phyloP scores from a whole-genome alignment of 1,284 basidiomycete species.

The Tylopilus orsonianus region DNA sequence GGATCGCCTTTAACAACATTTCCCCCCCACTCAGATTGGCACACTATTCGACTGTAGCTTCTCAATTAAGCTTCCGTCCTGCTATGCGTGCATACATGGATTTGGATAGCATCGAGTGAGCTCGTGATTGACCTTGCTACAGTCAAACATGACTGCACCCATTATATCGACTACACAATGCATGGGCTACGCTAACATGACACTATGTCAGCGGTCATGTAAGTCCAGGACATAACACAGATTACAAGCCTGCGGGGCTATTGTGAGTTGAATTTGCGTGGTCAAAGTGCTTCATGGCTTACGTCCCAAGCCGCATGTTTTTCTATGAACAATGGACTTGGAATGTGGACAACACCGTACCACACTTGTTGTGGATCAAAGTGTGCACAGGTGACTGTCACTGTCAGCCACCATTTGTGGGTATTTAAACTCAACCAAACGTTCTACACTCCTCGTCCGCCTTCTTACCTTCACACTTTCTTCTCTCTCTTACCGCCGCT shows the following conservation, averaged over 20 bases:
- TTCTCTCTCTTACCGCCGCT: neutral
- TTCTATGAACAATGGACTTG: slow-evolving; percentile 5
- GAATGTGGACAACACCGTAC: neutral
- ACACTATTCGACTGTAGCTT: no score
- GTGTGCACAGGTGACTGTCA: neutral
- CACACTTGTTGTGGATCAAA: slow-evolving; percentile 4
- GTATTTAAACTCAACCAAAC: slow-evolving; percentile 19
- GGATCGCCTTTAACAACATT: no score
- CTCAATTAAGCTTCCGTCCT: no score
- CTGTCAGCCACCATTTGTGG: slow-evolving; percentile 17
- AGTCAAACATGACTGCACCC: neutral
- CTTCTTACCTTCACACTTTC: neutral
- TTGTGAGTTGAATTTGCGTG: neutral
- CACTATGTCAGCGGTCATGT: no score
- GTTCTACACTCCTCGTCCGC: neutral
- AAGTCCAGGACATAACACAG: neutral
- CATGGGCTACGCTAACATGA: no score
- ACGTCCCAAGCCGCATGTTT: neutral
- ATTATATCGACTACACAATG: no score
- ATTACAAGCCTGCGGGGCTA: neutral
- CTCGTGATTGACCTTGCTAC: neutral
- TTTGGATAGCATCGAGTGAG: neutral
- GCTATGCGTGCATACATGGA: neutral
- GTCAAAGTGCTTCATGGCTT: slow-evolving; percentile 11
- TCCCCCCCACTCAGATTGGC: no score